Conservation (phyloP, 495 filamentous ascomycete species). For the Thermochaetoides thermophila region DNA sequence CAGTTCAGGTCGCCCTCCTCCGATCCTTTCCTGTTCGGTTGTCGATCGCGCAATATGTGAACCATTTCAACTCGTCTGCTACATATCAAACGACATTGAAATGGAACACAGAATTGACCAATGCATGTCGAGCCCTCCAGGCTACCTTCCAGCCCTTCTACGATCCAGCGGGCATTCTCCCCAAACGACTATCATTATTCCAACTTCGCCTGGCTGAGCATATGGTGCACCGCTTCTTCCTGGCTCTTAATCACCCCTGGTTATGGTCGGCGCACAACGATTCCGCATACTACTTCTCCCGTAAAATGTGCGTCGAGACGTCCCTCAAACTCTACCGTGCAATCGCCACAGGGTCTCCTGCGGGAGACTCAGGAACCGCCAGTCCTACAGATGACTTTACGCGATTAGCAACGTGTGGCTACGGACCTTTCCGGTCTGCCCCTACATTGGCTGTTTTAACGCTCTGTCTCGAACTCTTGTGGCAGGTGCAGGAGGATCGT, state of each 20-base stretch:
- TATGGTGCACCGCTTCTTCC: constrained; percentile 38
- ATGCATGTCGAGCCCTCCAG: constrained; percentile 18
- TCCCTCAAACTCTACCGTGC: constrained; percentile 28
- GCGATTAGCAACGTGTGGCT: constrained; percentile 28
- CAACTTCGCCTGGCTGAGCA: constrained; percentile 25
- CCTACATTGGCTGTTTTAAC: constrained; percentile 29
- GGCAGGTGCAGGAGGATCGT: constrained; percentile 36
- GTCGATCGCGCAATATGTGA: constrained; percentile 23
- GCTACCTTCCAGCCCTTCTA: constrained; percentile 19
- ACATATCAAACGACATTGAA: constrained; percentile 24
- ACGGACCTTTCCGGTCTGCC: constrained; percentile 32
- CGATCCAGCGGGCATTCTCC: constrained; percentile 19
- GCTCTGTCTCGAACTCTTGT: constrained; percentile 35
- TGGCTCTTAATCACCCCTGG: constrained; percentile 33
- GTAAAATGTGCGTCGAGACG: constrained; percentile 31
- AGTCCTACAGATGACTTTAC: constrained; percentile 24
- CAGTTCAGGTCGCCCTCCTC: constrained; percentile 22
- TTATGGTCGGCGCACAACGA: constrained; percentile 19
- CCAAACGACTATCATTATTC: constrained; percentile 20
- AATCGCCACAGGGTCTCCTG: constrained; percentile 11
- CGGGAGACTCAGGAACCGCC: constrained; percentile 8
- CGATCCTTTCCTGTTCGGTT: constrained; percentile 22
- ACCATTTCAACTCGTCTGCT: constrained; percentile 16
- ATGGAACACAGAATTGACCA: constrained; percentile 22
- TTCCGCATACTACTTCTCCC: constrained; percentile 30